Evolutionary conservation across 1,284 basidiomycete species (phyloP), one percentile per base, ranked within the genome.

Genomic region (Kwoniella shivajii): DNA sequence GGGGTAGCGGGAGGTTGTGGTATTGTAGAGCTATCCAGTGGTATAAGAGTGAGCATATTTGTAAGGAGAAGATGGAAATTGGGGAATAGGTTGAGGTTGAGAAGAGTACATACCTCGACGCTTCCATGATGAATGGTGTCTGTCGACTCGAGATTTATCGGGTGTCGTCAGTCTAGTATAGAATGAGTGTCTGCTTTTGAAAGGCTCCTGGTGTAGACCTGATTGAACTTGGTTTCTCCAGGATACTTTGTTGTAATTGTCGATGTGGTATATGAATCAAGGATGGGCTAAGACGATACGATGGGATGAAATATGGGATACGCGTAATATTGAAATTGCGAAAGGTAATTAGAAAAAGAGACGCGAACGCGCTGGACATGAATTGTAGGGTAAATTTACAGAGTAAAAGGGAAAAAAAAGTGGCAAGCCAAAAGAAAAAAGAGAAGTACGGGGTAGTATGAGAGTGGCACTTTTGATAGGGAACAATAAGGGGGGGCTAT

Each of bases 1-100:
- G 68, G 66, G 1, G 66, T 70, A 7, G 61, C 64, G 3, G 66
- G 68, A 20, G 61, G 64, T 24, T 33, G 20, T 48, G 53, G 10
- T 36, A n/a, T 36, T 5, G 53, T 18, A 16, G 53, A 55, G 53
- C 53, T 55, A 34, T 31, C 26, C 22, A 24, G 22, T 6, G 20
- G 11, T n/a, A n/a, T n/a, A n/a, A 6, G 11, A 6, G 7, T 42
- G 7, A 20, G 20, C 16, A 31, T n/a, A 14, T 43, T 20, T 16
- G 24, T 24, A 16, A 20, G 4, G 24, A 26, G 11, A 43, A 43
- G 41, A 27, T 26, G 27, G 24, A 24, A 43, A 50, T 29, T 11
- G 43, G 6, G 20, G 41, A 24, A 13, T 20, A 24, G 20, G 9
- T 13, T 26, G 41, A 20, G 24, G 10, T 18, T 39, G 29, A 45